Evolutionary conservation across 805 yeast species (phyloP), one percentile per base, ranked within the genome.

Genomic region (Ogataea paradorogensis): DNA sequence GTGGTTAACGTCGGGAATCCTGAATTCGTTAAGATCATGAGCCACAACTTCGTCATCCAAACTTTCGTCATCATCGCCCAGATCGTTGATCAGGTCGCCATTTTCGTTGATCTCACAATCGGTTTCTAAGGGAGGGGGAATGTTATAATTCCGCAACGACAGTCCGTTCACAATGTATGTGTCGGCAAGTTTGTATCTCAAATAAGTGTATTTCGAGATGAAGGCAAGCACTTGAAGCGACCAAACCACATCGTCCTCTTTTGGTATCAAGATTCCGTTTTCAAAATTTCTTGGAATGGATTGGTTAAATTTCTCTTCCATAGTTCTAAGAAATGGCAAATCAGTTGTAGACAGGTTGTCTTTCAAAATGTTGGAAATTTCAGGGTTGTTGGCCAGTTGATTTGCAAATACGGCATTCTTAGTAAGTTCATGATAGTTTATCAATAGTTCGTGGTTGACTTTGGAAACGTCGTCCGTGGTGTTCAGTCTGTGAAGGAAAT

Each of bases 221-320:
- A 89, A 91, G 10, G 98, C 98, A 35, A 93, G 63, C 15, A 93
- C 71, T 61, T 91, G 98, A 38, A 91, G 68, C 4, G 95, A 84
- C 96, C 96, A 89, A 26, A 88, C 81, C 13, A 91, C 86, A 57
- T 91, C 99, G 58, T 91, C 97, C 47, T 86, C 95, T 41, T 87
- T 76, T 1, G 97, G 97, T 5, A 89, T 74, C n/a, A 90, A 72
- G 15, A 81, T 78, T 1, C 95, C 95, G 29, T 83, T 64, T 33
- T 69, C 61, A 52, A 80, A 80, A 16, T 63, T 62, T 37, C 87
- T 67, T 15, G 85, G 85, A 9, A 54, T 53, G 4, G 60, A 52
- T 34, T 56, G 61, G 29, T 45, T 49, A 13, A 52, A 35, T 33
- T 47, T 50, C 40, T 51, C 56, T 13, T 51, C 56, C 30, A 37